Evolutionary conservation across 1,284 basidiomycete species (phyloP).

Genomic region (Anthracocystis walkeri): DNA sequence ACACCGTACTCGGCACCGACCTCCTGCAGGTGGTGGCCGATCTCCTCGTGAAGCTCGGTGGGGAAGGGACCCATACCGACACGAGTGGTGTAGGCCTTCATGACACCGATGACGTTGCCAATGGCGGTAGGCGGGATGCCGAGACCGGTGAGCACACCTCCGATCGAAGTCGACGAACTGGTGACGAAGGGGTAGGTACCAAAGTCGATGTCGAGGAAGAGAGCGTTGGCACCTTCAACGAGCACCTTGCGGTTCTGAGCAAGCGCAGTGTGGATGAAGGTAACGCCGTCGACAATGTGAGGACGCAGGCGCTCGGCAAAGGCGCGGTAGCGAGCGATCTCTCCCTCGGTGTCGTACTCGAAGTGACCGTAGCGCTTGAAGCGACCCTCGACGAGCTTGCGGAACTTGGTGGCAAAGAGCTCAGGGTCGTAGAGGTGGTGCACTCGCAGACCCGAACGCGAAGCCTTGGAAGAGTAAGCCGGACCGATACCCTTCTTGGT

Average conservation of each 20-base stretch:
- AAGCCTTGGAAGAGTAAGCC: constrained; percentile 97
- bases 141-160: constrained; percentile 94
- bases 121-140: constrained; percentile 91
- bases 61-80: constrained; percentile 98
- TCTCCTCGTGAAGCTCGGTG: constrained; percentile 88
- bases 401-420: constrained; percentile 89
- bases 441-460: constrained; percentile 91
- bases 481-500: constrained; percentile 98
- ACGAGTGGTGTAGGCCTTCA: constrained; percentile 97
- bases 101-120: constrained; percentile 87
- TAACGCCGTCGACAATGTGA: constrained; percentile 87
- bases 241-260: constrained; percentile 80
- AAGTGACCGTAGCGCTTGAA: constrained; percentile 99
- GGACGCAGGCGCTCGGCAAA: constrained; percentile 88
- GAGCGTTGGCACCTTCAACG: constrained; percentile 95
- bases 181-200: constrained; percentile 98
- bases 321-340: constrained; percentile 88
- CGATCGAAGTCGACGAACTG: constrained; percentile 89
- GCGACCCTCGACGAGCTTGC: constrained; percentile 93
- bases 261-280: constrained; percentile 86
- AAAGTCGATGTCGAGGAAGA: constrained; percentile 98
- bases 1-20: constrained; percentile 91
- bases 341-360: constrained; percentile 97
- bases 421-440: constrained; percentile 94
- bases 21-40: constrained; percentile 90